Evolutionary conservation across 352 stramenopile species (phyloP).

Genomic region (Saprolegnia diclina): DNA sequence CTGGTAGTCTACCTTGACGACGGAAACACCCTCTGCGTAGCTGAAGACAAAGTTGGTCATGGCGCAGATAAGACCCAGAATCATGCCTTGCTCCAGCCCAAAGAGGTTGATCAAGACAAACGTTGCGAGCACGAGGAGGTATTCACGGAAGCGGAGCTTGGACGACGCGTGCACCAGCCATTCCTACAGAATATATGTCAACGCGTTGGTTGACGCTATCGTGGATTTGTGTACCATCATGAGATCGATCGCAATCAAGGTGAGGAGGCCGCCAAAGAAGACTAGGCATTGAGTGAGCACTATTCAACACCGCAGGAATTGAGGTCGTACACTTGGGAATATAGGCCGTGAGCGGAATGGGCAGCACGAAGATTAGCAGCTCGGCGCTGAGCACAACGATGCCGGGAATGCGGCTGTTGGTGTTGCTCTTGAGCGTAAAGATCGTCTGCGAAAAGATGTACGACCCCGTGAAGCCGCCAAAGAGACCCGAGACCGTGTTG

Average conservation of each 20-base stretch:
- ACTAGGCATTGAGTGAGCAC: slow-evolving; percentile 28
- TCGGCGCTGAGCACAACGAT: slow-evolving; percentile 52
- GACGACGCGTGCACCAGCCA: slow-evolving; percentile 56
- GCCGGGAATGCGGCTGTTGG: slow-evolving; percentile 56
- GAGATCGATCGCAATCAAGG: slow-evolving; percentile 95
- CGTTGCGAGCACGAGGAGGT: slow-evolving; percentile 84
- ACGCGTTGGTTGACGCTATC: not conserved
- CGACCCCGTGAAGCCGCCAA: slow-evolving; percentile 78
- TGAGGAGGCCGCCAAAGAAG: slow-evolving; percentile 95
- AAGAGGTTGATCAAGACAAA: slow-evolving; percentile 88
- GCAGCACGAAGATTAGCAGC: slow-evolving; percentile 58
- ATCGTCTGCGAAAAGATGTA: slow-evolving; percentile 95
- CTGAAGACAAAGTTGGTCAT: slow-evolving; percentile 47
- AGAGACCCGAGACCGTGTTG: slow-evolving; percentile 85
- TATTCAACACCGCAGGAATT: not conserved
- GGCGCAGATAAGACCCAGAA: slow-evolving; percentile 79
- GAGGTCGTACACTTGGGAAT: slow-evolving; percentile 76
- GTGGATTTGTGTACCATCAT: slow-evolving; percentile 58
- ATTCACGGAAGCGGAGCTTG: slow-evolving; percentile 77
- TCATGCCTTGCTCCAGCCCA: slow-evolving; percentile 89
- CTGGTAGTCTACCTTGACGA: slow-evolving; percentile 16
- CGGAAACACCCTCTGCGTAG: slow-evolving; percentile 26
- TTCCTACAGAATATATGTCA: slow-evolving; percentile 29
- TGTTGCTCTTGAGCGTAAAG: slow-evolving; percentile 71
- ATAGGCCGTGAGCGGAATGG: slow-evolving; percentile 86